phyloP scores from a whole-genome alignment of 2,329 filamentous ascomycete species.

The Cladobotryum protrusum region DNA sequence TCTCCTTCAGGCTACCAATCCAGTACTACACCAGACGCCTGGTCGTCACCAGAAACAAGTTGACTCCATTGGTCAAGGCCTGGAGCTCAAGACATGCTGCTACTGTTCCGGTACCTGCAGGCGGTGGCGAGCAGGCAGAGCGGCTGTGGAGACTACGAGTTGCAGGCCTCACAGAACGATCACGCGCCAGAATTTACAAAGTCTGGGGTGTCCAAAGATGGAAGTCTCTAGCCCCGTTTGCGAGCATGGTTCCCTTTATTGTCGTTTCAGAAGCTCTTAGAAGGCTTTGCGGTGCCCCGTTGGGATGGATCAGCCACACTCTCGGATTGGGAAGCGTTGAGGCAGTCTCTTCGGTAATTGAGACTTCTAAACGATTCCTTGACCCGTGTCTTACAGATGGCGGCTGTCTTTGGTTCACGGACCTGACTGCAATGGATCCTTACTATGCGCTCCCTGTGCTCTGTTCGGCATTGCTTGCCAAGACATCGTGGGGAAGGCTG shows the following conservation, averaged over 20 bases:
- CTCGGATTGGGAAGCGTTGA: slow-evolving; percentile 22
- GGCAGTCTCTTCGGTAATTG: slow-evolving; percentile 18
- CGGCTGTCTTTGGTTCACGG: slow-evolving; percentile 50
- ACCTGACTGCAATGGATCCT: slow-evolving; percentile 48
- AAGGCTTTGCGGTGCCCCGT: slow-evolving; percentile 34
- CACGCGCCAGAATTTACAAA: slow-evolving; percentile 29
- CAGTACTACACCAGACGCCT: slow-evolving; percentile 34
- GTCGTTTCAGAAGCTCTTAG: slow-evolving; percentile 45
- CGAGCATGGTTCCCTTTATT: slow-evolving; percentile 44
- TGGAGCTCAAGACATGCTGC: slow-evolving; percentile 25
- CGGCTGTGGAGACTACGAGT: slow-evolving; percentile 20
- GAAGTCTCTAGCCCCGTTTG: slow-evolving; percentile 36
- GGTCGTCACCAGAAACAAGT: slow-evolving; percentile 21
- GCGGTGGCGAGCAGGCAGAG: slow-evolving; percentile 10
- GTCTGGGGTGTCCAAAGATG: slow-evolving; percentile 40
- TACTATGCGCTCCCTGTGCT: slow-evolving; percentile 40
- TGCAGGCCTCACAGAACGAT: slow-evolving; percentile 21
- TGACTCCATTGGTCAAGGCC: slow-evolving; percentile 26
- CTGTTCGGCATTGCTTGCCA: slow-evolving; percentile 25
- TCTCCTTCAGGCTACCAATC: slow-evolving; percentile 41
- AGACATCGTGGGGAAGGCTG: slow-evolving; percentile 24
- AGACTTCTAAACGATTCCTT: slow-evolving; percentile 20
- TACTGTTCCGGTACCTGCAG: slow-evolving; percentile 6
- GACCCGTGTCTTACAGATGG: slow-evolving; percentile 40
- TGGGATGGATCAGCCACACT: slow-evolving; percentile 25